These are phyloP conservation scores for Diaporthe sp. DNA, from an alignment of 2,329 filamentous ascomycete genomes.

Conservation along the genomic window DNA sequence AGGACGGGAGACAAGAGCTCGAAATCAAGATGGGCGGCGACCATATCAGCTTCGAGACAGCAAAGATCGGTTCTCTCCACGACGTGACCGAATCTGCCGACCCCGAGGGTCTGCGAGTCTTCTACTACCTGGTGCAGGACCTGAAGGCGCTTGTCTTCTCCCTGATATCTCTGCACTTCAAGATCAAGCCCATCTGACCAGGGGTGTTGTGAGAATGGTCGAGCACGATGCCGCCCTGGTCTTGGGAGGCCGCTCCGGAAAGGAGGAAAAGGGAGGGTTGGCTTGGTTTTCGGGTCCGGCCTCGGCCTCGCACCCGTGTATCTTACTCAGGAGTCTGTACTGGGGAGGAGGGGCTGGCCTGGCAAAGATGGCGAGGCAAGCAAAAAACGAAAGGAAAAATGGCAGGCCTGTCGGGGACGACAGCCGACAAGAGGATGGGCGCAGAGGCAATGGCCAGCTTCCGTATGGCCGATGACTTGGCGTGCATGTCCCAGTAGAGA, in stretches of 20 bases:
- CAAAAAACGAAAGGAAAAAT: background rate
- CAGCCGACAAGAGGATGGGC: background rate
- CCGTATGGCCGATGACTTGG: conserved; percentile 8
- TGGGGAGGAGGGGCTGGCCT: background rate
- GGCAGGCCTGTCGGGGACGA: background rate
- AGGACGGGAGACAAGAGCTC: conserved; percentile 95
- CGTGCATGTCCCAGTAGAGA: background rate
- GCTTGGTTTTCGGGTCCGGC: background rate
- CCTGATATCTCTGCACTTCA: conserved; percentile 96
- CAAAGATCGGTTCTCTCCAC: conserved; percentile 96
- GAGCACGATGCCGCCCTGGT: conserved; percentile 37
- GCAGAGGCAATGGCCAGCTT: background rate
- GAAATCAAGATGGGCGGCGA: conserved; percentile 95
- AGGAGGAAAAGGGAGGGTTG: no score
- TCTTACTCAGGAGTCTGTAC: background rate
- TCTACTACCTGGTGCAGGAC: conserved; percentile 99
- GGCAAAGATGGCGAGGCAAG: background rate
- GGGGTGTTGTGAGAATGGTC: background rate
- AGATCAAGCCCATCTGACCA: conserved; percentile 82
- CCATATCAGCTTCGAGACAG: conserved; percentile 99
- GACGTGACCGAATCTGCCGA: conserved; percentile 97
- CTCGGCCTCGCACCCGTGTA: conserved; percentile 1
- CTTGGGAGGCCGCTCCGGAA: background rate
- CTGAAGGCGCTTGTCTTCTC: conserved; percentile 97
- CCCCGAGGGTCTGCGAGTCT: conserved; percentile 94